Conservation (phyloP, 768 basidiomycete species). For the Hypholoma sublateritium region DNA sequence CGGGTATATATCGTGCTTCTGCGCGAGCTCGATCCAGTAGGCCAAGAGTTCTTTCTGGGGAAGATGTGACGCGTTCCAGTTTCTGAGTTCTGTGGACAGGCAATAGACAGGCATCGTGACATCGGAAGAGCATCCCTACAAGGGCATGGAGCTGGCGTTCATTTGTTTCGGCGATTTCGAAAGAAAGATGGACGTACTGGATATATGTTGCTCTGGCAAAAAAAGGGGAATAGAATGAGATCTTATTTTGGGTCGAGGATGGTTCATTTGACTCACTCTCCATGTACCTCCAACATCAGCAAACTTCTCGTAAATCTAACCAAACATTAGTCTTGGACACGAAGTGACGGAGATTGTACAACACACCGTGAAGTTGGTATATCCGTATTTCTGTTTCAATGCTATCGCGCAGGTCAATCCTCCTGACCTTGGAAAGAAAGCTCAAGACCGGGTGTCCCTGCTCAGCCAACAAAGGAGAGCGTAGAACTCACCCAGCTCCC, state of each 20-base stretch:
- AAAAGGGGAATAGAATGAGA: neutral
- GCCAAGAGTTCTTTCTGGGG: constrained; percentile 39
- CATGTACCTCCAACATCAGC: constrained; percentile 50
- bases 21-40: constrained; percentile 41
- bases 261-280: constrained; percentile 37
- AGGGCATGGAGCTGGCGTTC: neutral
- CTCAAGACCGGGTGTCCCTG: neutral
- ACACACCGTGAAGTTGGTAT: constrained; percentile 39
- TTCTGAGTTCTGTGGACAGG: constrained; percentile 46
- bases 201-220: constrained; percentile 33
- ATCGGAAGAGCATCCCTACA: constrained; percentile 47
- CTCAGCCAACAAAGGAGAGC: neutral
- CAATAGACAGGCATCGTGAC: constrained; percentile 42
- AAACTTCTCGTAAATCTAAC: constrained; percentile 48
- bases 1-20: constrained; percentile 41
- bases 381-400: constrained; percentile 36
- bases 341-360: neutral
- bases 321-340: neutral
- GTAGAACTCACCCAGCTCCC: constrained; percentile 29
- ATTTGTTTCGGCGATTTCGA: neutral
- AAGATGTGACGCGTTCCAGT: constrained; percentile 44
- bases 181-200: constrained; percentile 21
- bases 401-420: constrained; percentile 43
- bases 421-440: constrained; percentile 29
- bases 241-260: neutral